These are phyloP conservation scores for Penicillium turbatum DNA, from an alignment of 495 filamentous ascomycete genomes.

Conservation along the genomic window DNA sequence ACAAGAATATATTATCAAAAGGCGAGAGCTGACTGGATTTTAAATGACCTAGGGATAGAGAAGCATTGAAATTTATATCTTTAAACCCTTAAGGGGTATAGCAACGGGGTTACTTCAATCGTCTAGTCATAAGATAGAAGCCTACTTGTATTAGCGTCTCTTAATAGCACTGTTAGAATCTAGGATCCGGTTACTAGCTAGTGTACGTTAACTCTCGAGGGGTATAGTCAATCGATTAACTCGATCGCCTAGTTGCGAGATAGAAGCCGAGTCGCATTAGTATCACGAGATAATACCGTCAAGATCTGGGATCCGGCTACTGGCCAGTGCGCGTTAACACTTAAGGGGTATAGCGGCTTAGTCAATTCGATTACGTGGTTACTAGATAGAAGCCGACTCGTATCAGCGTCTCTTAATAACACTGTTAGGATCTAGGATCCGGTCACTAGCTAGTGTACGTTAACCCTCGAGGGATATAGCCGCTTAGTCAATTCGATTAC, in stretches of 20 bases:
- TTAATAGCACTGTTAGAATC: constrained; percentile 13
- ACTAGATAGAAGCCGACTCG: constrained; percentile 15
- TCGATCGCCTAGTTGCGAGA: constrained; percentile 33
- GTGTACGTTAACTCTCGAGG: constrained; percentile 44
- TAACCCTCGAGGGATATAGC: constrained; percentile 1
- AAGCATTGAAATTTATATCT: constrained; percentile 14
- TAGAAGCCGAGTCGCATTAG: constrained; percentile 29
- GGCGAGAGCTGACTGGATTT: constrained; percentile 16
- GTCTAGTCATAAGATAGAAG: too few relatives aligned
- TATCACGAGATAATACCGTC: constrained; percentile 26
- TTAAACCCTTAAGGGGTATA: too few relatives aligned
- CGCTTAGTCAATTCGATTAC: neutral
- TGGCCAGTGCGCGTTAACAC: constrained; percentile 13
- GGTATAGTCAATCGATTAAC: neutral
- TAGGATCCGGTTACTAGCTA: constrained; percentile 63
- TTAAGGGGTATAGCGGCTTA: too few relatives aligned
- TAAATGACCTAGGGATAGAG: constrained; percentile 9
- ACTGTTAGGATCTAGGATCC: constrained; percentile 21
- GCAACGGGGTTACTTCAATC: too few relatives aligned
- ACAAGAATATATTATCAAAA: constrained; percentile 15
- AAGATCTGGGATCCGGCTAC: constrained; percentile 26
- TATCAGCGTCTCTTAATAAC: constrained; percentile 9
- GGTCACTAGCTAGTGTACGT: constrained; percentile 8
- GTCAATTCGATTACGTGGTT: too few relatives aligned
- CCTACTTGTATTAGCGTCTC: constrained; percentile 7